Base-by-base conservation (phyloP, 164 flowering plant genomes). In the Malania oleifera region DNA sequence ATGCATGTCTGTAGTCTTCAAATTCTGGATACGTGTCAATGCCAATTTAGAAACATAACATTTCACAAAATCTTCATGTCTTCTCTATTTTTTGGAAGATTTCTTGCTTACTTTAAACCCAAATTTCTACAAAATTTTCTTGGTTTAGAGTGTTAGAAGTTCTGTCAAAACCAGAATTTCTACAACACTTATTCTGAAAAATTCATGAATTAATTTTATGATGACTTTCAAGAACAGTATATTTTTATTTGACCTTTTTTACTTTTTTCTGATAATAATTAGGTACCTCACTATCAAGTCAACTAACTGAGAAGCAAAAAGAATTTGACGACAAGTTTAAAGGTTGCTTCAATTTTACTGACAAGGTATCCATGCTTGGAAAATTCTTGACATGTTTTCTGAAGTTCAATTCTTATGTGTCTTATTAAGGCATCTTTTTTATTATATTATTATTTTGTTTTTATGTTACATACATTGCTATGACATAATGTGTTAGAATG, bases 301-400 rank as follows among this genome's bases (percentile, higher is more conserved):
- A 66, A 43, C 69, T 93, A 35, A 61, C 67, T 60, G 77, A 78
- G 68, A 90, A 83, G 73, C 70, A 79, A 68, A 63, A 54, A 24
- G 82, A 77, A 29, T 90, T 90, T 74, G 95, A 90, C 55, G 66
- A 75, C 26, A 90, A 86, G 63, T 90, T 80, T 57, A 64, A 65
- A 57, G 71, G 57, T 19, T 62, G 66, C 66, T 93, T 85, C 68
- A 70, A 75, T 58, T 40, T 80, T 56, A 70, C 78, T 22, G 77
- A 67, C 53, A 81, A 87, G 96, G 98, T 92, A 82, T 56, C 24
- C 8, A 11, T 20, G 15, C 50, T 60, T 24, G 52, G 20, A 24
- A 28, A 50, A 17, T 46, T 7, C 48, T n/a, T 10, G 38, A 34
- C 17, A n/a, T 17, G 13, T 57, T 59, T 39, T 43, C 39, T 23